These are phyloP conservation scores for Debaryomyces sp. DNA, from an alignment of 1,139 yeast genomes.

Conservation along the genomic window DNA sequence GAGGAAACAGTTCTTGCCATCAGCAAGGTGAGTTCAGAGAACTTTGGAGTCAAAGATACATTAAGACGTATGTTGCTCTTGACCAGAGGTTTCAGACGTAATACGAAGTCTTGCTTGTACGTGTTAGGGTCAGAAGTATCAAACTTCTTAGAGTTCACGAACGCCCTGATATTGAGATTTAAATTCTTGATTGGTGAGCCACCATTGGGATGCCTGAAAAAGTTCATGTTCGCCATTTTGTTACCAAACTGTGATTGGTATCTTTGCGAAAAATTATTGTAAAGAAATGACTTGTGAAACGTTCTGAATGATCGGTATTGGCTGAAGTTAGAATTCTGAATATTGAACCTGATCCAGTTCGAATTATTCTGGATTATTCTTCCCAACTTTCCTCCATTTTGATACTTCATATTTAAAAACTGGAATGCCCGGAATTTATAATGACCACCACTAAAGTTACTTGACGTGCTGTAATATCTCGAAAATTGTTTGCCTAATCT, in stretches of 20 bases:
- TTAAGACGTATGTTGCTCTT: slow-evolving; percentile 17
- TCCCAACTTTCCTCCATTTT: slow-evolving; percentile 7
- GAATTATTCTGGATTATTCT: slow-evolving; percentile 3
- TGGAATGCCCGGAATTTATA: slow-evolving; percentile 12
- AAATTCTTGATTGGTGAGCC: slow-evolving; percentile 1
- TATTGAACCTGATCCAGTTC: slow-evolving; percentile 9
- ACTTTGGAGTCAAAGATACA: slow-evolving; percentile 36
- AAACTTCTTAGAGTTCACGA: background rate
- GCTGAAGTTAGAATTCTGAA: slow-evolving; percentile 3
- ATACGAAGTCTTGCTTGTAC: slow-evolving; percentile 2
- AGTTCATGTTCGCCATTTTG: slow-evolving; percentile 1
- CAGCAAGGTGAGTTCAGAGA: slow-evolving; percentile 40
- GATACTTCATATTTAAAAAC: slow-evolving; percentile 4
- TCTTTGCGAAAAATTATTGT: slow-evolving; percentile 28
- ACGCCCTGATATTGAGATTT: slow-evolving; percentile 1
- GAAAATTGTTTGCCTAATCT: slow-evolving; percentile 5
- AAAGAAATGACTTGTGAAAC: slow-evolving; percentile 22
- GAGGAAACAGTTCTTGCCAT: slow-evolving; percentile 38
- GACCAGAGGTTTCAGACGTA: background rate
- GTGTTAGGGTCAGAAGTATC: background rate
- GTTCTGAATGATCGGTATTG: slow-evolving; percentile 9
- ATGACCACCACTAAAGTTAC: slow-evolving; percentile 4
- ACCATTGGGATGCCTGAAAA: slow-evolving; percentile 1
- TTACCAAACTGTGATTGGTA: slow-evolving; percentile 16
- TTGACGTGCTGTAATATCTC: slow-evolving; percentile 8